Evolutionary conservation across 2,329 filamentous ascomycete species (phyloP).

Genomic region (Lizonia empirigonia): DNA sequence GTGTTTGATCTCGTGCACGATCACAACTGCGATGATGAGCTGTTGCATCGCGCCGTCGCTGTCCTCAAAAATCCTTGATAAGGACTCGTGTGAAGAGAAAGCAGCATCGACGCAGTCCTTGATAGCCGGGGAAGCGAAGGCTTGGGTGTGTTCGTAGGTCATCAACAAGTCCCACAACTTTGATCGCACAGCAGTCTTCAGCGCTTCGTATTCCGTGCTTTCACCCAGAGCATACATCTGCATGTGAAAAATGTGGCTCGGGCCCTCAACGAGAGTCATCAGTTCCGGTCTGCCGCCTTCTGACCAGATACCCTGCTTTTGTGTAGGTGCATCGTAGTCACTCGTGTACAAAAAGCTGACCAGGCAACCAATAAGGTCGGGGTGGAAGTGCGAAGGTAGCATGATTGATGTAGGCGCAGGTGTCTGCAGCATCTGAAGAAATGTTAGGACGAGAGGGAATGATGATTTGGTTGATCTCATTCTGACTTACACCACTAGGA

Average conservation of each 20-base stretch:
- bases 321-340: constrained; percentile 8
- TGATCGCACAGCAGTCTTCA: constrained; percentile 3
- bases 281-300: neutral
- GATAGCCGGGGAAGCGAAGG: no score
- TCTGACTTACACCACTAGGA: neutral
- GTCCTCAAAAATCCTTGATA: no score
- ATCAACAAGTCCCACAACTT: neutral
- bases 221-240: constrained; percentile 21
- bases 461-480: no score
- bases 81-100: no score
- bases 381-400: constrained; percentile 1
- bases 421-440: neutral
- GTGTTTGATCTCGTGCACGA: no score
- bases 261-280: neutral
- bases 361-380: constrained; percentile 17
- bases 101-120: neutral
- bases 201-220: constrained; percentile 11
- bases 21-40: no score
- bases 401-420: neutral
- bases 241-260: constrained; percentile 11
- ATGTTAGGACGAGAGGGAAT: no score
- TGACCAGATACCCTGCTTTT: neutral
- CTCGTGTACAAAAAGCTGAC: constrained; percentile 23
- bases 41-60: no score
- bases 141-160: no score